A percentile compares a stretch with the other conserved stretches of the same genome.
These are phyloP conservation scores for Artemisia argyi DNA, from an alignment of 129 eudicot genomes.

Conservation along the genomic window DNA sequence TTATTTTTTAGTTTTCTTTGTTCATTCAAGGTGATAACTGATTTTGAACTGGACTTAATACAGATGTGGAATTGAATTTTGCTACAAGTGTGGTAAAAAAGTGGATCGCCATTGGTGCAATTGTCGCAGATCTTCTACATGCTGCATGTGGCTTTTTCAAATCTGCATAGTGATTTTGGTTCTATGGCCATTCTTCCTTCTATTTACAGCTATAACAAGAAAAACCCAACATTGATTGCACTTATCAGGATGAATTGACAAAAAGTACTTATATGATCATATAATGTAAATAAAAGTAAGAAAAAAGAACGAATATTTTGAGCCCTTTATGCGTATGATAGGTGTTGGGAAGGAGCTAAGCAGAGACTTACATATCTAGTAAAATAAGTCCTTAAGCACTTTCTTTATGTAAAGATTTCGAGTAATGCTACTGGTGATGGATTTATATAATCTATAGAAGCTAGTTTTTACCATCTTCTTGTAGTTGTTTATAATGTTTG, in stretches of 20 bases:
- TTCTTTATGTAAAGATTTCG: slow-evolving; percentile 31
- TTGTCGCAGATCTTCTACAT: slow-evolving; percentile 36
- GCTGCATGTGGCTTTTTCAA: slow-evolving; percentile 46
- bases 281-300: slow-evolving; percentile 28
- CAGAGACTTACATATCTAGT: slow-evolving; percentile 18
- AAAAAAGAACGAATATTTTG: slow-evolving; percentile 1
- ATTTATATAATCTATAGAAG: slow-evolving; percentile 18
- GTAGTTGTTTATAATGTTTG: background rate
- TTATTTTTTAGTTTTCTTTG: background rate
- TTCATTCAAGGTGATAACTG: background rate
- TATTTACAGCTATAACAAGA: slow-evolving; percentile 30
- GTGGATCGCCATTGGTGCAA: slow-evolving; percentile 47
- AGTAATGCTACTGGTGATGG: slow-evolving; percentile 18
- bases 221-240: slow-evolving; percentile 28
- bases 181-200: slow-evolving; percentile 36
- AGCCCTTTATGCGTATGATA: slow-evolving; percentile 18
- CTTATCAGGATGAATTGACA: slow-evolving; percentile 15
- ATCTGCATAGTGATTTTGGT: slow-evolving; percentile 33
- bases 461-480: slow-evolving; percentile 26
- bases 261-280: slow-evolving; percentile 14
- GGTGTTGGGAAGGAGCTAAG: slow-evolving; percentile 24
- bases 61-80: slow-evolving; percentile 63
- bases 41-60: slow-evolving; percentile 18
- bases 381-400: slow-evolving; percentile 12
- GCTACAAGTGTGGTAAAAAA: slow-evolving; percentile 54